These are phyloP conservation scores for Lasiosphaeria hispida DNA, from an alignment of 495 filamentous ascomycete genomes.

Conservation along the genomic window DNA sequence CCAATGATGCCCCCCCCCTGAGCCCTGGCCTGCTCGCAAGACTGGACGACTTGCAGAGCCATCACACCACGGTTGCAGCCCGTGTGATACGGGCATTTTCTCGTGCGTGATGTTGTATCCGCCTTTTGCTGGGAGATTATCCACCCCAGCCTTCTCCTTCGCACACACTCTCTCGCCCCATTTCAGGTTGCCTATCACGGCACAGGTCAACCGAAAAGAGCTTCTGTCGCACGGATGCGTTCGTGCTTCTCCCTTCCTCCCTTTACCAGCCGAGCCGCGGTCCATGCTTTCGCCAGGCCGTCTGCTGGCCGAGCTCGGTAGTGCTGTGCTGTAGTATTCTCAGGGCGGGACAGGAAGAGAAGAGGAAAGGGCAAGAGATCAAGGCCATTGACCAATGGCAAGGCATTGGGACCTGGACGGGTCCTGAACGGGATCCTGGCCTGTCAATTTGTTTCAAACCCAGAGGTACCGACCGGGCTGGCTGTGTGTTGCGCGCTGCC, in stretches of 20 bases:
- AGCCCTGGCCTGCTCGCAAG: too few species aligned
- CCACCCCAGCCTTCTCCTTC: too few species aligned
- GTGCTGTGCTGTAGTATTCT: background rate
- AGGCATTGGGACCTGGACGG: too few species aligned
- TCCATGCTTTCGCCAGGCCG: constrained; percentile 10
- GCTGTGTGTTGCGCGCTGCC: background rate
- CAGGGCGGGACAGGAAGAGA: background rate
- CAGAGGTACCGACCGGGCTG: constrained; percentile 5
- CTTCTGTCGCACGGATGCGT: constrained; percentile 21
- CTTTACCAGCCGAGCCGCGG: constrained; percentile 26
- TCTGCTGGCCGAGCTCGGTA: background rate
- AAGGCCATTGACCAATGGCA: too few species aligned
- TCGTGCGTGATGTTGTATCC: too few species aligned
- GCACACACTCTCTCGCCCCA: background rate
- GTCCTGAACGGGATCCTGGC: too few species aligned
- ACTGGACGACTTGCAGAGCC: too few species aligned
- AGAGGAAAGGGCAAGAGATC: background rate
- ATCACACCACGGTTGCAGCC: too few species aligned
- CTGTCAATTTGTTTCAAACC: constrained; percentile 4
- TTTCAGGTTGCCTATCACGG: constrained; percentile 3
- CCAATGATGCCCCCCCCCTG: background rate
- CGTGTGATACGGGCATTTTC: too few species aligned
- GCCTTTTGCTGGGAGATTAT: too few species aligned
- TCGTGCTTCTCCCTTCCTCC: constrained; percentile 1
- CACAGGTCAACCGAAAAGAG: background rate